Evolutionary conservation across 2,329 filamentous ascomycete species (phyloP).

Genomic region (Fusarium sp.): DNA sequence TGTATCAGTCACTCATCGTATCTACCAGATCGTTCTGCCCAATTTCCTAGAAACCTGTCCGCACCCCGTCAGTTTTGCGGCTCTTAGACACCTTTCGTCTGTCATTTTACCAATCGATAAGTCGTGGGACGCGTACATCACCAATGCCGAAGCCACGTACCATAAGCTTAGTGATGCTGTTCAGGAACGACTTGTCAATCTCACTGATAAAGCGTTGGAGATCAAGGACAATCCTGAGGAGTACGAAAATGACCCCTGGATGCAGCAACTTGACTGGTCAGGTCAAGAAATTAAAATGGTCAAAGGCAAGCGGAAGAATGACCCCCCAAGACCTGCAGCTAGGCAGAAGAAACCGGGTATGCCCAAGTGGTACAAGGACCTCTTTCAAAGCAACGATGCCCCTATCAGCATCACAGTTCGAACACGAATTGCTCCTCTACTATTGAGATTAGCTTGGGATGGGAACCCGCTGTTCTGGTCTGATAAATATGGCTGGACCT

Average conservation of each 20-base stretch:
- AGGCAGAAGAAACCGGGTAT: slow-evolving; percentile 94
- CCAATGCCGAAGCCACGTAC: slow-evolving; percentile 88
- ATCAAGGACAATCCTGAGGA: slow-evolving; percentile 76
- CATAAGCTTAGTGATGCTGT: slow-evolving; percentile 81
- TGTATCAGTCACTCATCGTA: slow-evolving; percentile 89
- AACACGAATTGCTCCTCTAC: slow-evolving; percentile 85
- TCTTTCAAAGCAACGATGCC: slow-evolving; percentile 77
- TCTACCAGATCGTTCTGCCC: slow-evolving; percentile 95
- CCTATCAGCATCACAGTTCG: slow-evolving; percentile 85
- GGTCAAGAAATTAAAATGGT: slow-evolving; percentile 92
- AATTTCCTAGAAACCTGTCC: slow-evolving; percentile 91
- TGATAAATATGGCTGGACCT: slow-evolving; percentile 92
- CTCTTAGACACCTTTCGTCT: slow-evolving; percentile 89
- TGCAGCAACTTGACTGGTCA: slow-evolving; percentile 94
- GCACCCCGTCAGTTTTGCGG: slow-evolving; percentile 96
- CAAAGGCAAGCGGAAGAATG: slow-evolving; percentile 89
- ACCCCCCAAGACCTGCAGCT: slow-evolving; percentile 80
- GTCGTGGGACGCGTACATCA: slow-evolving; percentile 87
- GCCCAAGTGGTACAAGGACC: slow-evolving; percentile 95
- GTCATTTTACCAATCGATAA: slow-evolving; percentile 92
- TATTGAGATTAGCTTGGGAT: slow-evolving; percentile 90
- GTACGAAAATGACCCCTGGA: slow-evolving; percentile 87
- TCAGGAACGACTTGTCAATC: slow-evolving; percentile 75
- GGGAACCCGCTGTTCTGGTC: slow-evolving; percentile 93
- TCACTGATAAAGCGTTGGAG: slow-evolving; percentile 82